Evolutionary conservation across 2,329 filamentous ascomycete species (phyloP).

Genomic region (Blumeriella jaapii): DNA sequence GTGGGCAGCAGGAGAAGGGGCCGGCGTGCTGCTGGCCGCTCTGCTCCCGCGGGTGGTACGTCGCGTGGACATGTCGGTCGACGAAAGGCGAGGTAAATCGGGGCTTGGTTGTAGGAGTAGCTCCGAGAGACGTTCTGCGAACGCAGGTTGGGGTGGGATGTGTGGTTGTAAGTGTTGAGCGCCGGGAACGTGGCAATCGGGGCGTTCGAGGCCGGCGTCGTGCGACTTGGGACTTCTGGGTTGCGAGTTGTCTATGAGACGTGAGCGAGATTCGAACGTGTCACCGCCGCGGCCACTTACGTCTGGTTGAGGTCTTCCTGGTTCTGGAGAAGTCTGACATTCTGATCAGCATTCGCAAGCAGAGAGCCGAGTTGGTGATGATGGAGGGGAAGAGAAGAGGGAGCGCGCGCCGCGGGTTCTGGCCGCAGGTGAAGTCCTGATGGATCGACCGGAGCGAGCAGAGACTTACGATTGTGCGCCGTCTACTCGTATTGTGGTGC

Average conservation of each 20-base stretch:
- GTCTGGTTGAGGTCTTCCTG: too few species aligned
- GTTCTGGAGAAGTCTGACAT: too few species aligned
- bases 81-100: background rate
- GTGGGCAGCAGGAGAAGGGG: slow-evolving; percentile 11
- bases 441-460: slow-evolving; percentile 4
- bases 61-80: slow-evolving; percentile 19
- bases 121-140: too few species aligned
- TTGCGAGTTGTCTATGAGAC: too few species aligned
- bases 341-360: too few species aligned
- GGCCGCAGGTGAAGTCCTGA: background rate
- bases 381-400: background rate
- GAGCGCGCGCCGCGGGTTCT: background rate
- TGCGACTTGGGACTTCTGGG: too few species aligned
- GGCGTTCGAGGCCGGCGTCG: too few species aligned
- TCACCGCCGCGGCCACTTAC: too few species aligned
- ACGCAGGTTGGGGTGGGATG: too few species aligned
- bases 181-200: too few species aligned
- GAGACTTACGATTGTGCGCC: slow-evolving; percentile 18
- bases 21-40: slow-evolving; percentile 14
- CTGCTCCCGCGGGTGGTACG: slow-evolving; percentile 19
- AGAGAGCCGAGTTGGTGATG: background rate
- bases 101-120: too few species aligned
- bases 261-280: background rate
- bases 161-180: too few species aligned
- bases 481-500: slow-evolving; percentile 9